Percentiles rank a stretch among this genome's conserved stretches.
These are phyloP conservation scores for Vaccinium corymbosum DNA, from an alignment of 148 eudicot species.

Conservation along the genomic window DNA sequence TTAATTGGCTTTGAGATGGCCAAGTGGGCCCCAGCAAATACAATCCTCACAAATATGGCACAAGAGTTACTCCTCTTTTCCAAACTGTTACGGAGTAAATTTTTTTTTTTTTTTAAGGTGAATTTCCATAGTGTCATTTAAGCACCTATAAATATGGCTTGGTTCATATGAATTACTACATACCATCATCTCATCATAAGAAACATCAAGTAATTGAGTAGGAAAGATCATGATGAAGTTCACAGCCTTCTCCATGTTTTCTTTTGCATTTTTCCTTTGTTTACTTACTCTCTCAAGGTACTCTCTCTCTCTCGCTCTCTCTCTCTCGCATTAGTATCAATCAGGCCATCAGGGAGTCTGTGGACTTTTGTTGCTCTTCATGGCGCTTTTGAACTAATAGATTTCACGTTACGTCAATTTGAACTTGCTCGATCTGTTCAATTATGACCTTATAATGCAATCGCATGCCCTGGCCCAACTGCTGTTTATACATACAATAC, in stretches of 20 bases:
- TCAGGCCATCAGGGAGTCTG: too few species aligned
- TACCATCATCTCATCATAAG: neutral
- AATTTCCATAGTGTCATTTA: neutral
- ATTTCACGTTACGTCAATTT: neutral
- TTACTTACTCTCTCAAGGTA: neutral
- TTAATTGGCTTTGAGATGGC: neutral
- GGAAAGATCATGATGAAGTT: neutral
- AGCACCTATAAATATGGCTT: neutral
- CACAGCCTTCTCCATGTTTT: neutral
- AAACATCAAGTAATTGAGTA: neutral
- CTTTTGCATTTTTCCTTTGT: neutral
- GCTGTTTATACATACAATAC: too few species aligned
- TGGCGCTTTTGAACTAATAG: neutral
- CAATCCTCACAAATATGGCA: neutral
- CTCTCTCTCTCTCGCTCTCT: neutral
- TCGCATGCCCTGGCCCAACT: neutral
- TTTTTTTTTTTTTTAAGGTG: neutral
- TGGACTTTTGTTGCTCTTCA: too few species aligned
- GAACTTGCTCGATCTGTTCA: neutral
- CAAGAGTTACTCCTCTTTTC: neutral
- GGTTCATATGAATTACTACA: neutral
- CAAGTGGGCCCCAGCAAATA: neutral
- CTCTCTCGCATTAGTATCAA: neutral
- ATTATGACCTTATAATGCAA: neutral
- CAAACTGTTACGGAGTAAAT: neutral